These are phyloP conservation scores for Barnettozyma sp. DNA, from an alignment of 805 yeast species.

Conservation along the genomic window DNA sequence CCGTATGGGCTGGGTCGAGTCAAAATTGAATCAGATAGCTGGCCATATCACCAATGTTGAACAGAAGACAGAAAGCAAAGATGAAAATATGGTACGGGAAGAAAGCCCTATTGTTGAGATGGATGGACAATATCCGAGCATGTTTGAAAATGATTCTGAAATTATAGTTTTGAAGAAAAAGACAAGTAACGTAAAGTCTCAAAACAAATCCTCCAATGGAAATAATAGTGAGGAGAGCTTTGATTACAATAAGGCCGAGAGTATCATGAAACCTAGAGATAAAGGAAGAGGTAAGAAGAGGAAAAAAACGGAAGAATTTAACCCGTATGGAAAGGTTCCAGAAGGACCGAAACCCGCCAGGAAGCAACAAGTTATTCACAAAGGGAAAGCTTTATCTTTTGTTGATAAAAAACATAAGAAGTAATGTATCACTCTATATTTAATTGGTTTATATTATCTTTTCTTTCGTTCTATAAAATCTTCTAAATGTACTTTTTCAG, in stretches of 20 bases:
- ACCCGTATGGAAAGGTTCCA: slow-evolving; percentile 48
- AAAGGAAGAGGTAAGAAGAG: slow-evolving; percentile 26
- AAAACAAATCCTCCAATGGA: slow-evolving; percentile 2
- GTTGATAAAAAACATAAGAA: slow-evolving; percentile 16
- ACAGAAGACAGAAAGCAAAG: too few relatives aligned
- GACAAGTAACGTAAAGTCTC: background rate
- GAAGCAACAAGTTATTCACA: slow-evolving; percentile 23
- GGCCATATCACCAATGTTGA: background rate
- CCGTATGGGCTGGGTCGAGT: slow-evolving; percentile 5
- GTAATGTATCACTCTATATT: too few relatives aligned
- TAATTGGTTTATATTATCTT: background rate
- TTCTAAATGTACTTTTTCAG: slow-evolving; percentile 56
- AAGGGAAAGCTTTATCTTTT: slow-evolving; percentile 22
- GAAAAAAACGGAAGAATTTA: slow-evolving; percentile 37
- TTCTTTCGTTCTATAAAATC: background rate
- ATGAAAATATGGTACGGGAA: too few relatives aligned
- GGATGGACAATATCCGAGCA: background rate
- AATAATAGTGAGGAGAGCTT: slow-evolving; percentile 24
- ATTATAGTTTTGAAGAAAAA: slow-evolving; percentile 19
- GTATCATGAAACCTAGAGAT: slow-evolving; percentile 28
- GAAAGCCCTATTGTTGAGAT: background rate
- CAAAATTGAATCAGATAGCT: slow-evolving; percentile 3
- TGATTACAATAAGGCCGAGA: slow-evolving; percentile 40
- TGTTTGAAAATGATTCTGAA: slow-evolving; percentile 21
- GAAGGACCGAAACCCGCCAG: slow-evolving; percentile 52